Evolutionary conservation across 257 asterid species (phyloP), one percentile per base, ranked within the genome.

Genomic region (Scutellaria baicalensis): DNA sequence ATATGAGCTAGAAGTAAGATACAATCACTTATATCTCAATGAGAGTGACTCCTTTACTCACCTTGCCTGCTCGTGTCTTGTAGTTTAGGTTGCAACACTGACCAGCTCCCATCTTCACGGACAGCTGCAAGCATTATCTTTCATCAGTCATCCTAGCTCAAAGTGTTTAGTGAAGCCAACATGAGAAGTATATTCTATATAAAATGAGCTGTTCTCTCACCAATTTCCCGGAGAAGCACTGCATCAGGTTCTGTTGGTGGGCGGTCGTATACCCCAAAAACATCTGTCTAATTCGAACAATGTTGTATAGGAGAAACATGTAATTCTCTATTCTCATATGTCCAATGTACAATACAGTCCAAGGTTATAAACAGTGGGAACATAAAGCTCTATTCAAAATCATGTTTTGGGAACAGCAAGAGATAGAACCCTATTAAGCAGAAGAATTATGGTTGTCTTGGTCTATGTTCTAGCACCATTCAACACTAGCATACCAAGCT

Each of bases 71-170:
- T 81, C 56, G 66, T 52, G 21, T 87, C 91, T 72, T 83, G 78
- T 75, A 82, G 21, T 55, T 75, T 69, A 23, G 99, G 96, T 60
- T 86, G 78, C 77, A 85, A 66, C 12, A 93, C 94, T 10, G 84
- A 93, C 96, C 99, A 93, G 83, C 88, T 83, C 77, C 96, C 99
- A 75, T 93, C 97, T 81, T 87, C 92, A 62, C 60, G 75, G 58
- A 93, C 99, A 66, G 90, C 99, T 93, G 91, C 75, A 13, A 60
- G 47, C 61, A 64, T 31, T 35, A 38, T 23, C 57, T 18, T 60
- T 52, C 35, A 68, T 68, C 54, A 55, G 64, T 50, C 60, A 66
- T 66, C 35, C 47, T 66, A 59, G 64, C 57, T 65, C 18, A 42
- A 66, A 21, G 59, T 17, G 31, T 2, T 68, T 2, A 68, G 61